These are phyloP conservation scores for Asterionellopsis glacialis DNA, from an alignment of 108 stramenopile species.

Conservation along the genomic window DNA sequence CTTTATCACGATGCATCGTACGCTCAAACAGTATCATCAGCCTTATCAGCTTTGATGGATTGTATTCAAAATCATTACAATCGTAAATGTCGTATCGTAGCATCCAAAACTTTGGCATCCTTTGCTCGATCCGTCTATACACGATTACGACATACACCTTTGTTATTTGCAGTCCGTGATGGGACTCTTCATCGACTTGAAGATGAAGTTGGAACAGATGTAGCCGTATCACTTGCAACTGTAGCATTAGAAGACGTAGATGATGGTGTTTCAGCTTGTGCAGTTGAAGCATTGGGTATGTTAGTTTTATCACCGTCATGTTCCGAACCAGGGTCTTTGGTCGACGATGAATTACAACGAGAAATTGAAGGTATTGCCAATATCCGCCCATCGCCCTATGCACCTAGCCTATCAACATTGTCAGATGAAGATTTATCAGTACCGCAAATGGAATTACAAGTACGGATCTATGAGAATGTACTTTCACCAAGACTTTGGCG, in stretches of 20 bases:
- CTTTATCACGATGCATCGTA: conserved; percentile 40
- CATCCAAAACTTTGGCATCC: conserved; percentile 45
- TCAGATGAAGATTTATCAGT: conserved; percentile 40
- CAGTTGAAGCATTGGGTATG: conserved; percentile 57
- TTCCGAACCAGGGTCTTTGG: conserved; percentile 19
- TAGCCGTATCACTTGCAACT: conserved; percentile 44
- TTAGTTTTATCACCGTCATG: conserved; percentile 32
- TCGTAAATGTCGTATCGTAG: conserved; percentile 47
- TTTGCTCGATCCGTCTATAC: conserved; percentile 47
- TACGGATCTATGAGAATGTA: conserved; percentile 46
- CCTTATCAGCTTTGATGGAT: conserved; percentile 24
- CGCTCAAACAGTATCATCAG: conserved; percentile 13
- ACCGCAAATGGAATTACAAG: conserved; percentile 45
- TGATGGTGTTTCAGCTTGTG: conserved; percentile 62
- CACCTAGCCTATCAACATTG: conserved; percentile 25
- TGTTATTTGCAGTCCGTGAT: conserved; percentile 32
- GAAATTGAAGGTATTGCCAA: conserved; percentile 22
- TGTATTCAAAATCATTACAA: conserved; percentile 41
- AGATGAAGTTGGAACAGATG: conserved; percentile 62
- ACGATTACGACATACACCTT: conserved; percentile 35
- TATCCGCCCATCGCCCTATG: conserved; percentile 13
- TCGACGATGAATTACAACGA: conserved; percentile 30
- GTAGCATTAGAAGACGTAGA: conserved; percentile 60
- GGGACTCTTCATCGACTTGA: conserved; percentile 36
- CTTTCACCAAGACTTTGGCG: conserved; percentile 53